Evolutionary conservation across 352 stramenopile species (phyloP).

Genomic region (Halophytophthora batemanensis): DNA sequence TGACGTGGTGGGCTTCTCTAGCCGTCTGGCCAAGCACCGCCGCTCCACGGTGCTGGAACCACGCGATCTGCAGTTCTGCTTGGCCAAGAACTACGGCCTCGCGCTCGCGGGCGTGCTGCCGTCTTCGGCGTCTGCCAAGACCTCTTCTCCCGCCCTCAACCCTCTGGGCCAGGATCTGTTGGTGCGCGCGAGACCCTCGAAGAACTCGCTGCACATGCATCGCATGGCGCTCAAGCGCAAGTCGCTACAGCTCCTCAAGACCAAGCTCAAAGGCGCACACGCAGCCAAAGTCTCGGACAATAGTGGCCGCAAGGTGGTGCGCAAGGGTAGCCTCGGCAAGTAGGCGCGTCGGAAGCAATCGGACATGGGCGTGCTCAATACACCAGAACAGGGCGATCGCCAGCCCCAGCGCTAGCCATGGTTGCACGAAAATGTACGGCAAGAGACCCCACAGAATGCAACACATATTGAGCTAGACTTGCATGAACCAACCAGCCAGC

Average conservation of each 20-base stretch:
- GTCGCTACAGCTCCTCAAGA: conserved; percentile 49
- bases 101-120: conserved; percentile 64
- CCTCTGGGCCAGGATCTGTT: conserved; percentile 56
- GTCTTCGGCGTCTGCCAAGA: conserved; percentile 4
- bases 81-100: conserved; percentile 86
- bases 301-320: conserved; percentile 40
- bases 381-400: too few species aligned
- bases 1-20: conserved; percentile 69
- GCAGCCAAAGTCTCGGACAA: conserved; percentile 38
- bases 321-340: conserved; percentile 53
- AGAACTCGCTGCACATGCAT: conserved; percentile 85
- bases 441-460: too few species aligned
- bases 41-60: conserved; percentile 69
- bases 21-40: conserved; percentile 67
- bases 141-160: conserved; percentile 40
- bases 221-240: conserved; percentile 77
- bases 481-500: too few species aligned
- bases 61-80: conserved; percentile 76
- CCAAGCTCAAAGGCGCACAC: conserved; percentile 43
- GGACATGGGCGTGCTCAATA: too few species aligned
- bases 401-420: too few species aligned
- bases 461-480: too few species aligned
- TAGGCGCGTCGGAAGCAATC: conserved; percentile 4
- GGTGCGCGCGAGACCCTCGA: conserved; percentile 50
- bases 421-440: too few species aligned